Conservation (phyloP, 345 rosid species). For the Arabidopsis arenosa region DNA sequence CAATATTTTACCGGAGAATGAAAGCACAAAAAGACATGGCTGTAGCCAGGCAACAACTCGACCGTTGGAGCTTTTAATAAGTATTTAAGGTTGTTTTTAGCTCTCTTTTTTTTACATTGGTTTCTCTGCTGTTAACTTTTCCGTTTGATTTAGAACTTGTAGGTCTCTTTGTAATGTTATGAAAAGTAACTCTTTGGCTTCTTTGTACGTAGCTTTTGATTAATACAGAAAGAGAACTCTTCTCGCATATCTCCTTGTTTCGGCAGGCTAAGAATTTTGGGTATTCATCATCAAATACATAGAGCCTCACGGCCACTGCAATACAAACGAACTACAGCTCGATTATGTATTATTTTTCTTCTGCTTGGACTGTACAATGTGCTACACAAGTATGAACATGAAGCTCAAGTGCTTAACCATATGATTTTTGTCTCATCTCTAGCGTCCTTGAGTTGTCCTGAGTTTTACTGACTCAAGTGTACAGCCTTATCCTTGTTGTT, state of each 20-base stretch:
- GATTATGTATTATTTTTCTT: slow-evolving; percentile 9
- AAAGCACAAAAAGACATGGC: slow-evolving; percentile 97
- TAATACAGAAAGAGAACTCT: slow-evolving; percentile 2
- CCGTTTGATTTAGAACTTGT: background rate
- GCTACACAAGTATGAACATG: slow-evolving; percentile 31
- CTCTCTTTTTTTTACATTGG: slow-evolving; percentile 15
- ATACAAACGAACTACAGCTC: slow-evolving; percentile 9
- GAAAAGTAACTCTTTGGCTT: background rate
- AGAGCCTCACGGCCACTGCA: background rate
- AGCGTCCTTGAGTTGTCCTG: background rate
- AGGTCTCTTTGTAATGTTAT: slow-evolving; percentile 9
- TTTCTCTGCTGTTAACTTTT: slow-evolving; percentile 12
- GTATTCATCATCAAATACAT: background rate
- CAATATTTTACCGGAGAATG: slow-evolving; percentile 95
- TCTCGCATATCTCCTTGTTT: slow-evolving; percentile 17
- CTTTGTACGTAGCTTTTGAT: slow-evolving; percentile 30
- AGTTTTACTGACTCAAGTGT: slow-evolving; percentile 45
- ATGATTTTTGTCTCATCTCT: slow-evolving; percentile 14
- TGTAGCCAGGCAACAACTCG: slow-evolving; percentile 78
- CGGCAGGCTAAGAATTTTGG: background rate
- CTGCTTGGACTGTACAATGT: slow-evolving; percentile 29
- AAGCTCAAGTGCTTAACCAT: slow-evolving; percentile 20
- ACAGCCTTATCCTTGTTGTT: slow-evolving; percentile 72
- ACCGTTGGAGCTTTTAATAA: slow-evolving; percentile 78
- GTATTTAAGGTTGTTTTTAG: slow-evolving; percentile 39